Conservation (phyloP, 2,329 filamentous ascomycete species). For the Colletotrichum kahawae region DNA sequence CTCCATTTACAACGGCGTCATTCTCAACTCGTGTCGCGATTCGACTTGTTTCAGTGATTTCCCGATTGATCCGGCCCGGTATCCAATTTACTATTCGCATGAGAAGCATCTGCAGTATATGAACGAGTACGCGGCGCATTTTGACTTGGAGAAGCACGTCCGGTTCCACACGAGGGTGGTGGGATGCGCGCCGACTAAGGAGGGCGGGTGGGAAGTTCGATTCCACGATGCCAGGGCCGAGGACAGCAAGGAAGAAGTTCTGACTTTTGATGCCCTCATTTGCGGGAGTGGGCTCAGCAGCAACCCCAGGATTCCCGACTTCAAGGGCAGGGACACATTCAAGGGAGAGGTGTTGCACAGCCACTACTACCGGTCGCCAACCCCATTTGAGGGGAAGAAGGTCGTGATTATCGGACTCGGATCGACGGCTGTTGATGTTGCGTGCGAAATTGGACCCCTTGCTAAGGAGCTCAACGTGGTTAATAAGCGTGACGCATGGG, state of each 20-base stretch:
- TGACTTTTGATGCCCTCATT: constrained; percentile 38
- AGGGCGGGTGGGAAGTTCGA: constrained; percentile 34
- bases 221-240: constrained; percentile 21
- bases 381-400: constrained; percentile 37
- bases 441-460: constrained; percentile 37
- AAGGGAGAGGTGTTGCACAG: constrained; percentile 40
- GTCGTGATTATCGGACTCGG: constrained; percentile 42
- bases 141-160: constrained; percentile 37
- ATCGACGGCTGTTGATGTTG: constrained; percentile 42
- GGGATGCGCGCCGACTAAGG: constrained; percentile 29
- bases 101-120: constrained; percentile 37
- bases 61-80: constrained; percentile 40
- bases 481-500: constrained; percentile 41
- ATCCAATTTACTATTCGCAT: constrained; percentile 42
- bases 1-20: constrained; percentile 38
- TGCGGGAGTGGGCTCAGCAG: constrained; percentile 37
- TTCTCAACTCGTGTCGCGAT: constrained; percentile 42
- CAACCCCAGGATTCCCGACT: constrained; percentile 34
- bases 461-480: constrained; percentile 40
- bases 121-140: constrained; percentile 40
- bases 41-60: constrained; percentile 44
- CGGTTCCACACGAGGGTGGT: constrained; percentile 35
- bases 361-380: constrained; percentile 38
- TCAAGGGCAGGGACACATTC: constrained; percentile 35
- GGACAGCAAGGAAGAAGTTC: constrained; percentile 22